Evolutionary conservation across 2,329 filamentous ascomycete species (phyloP).

Genomic region (Dactylonectria estremocensis): DNA sequence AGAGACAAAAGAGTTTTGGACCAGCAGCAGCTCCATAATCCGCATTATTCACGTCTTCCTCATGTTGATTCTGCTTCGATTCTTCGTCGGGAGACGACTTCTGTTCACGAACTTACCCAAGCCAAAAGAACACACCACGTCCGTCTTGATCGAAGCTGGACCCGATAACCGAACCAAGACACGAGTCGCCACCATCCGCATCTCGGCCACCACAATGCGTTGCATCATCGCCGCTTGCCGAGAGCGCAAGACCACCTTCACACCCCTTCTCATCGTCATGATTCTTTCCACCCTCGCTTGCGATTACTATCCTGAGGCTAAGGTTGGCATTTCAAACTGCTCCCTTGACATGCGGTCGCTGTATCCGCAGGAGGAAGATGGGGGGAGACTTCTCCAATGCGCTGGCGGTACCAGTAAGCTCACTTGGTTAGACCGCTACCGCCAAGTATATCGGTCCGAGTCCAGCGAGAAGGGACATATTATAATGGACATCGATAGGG

Average conservation of each 20-base stretch:
- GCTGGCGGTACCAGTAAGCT: conserved; percentile 11
- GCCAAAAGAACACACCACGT: conserved; percentile 11
- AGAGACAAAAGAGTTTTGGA: conserved; percentile 23
- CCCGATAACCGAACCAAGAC: conserved; percentile 31
- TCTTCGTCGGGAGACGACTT: conserved; percentile 23
- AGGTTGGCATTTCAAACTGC: conserved; percentile 33
- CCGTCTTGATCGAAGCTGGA: not conserved
- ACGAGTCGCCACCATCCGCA: conserved; percentile 19
- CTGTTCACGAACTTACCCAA: conserved; percentile 23
- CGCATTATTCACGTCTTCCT: conserved; percentile 21
- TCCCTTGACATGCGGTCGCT: conserved; percentile 29
- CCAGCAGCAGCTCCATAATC: conserved; percentile 14
- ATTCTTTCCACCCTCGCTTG: conserved; percentile 33
- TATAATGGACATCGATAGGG: not conserved
- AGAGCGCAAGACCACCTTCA: conserved; percentile 39
- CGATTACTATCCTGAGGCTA: conserved; percentile 44
- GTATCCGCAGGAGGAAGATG: not conserved
- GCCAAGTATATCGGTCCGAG: conserved; percentile 1
- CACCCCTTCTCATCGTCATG: conserved; percentile 38
- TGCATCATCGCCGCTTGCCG: conserved; percentile 39
- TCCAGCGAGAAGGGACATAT: not conserved
- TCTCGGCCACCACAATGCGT: conserved; percentile 23
- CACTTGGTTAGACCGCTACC: conserved; percentile 24
- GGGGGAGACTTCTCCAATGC: conserved; percentile 15
- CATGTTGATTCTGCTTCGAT: conserved; percentile 15